A percentile compares a stretch with the other conserved stretches of the same genome.
Evolutionary conservation across 306 rosid genomes (phyloP).

Genomic region (Rosa chinensis): DNA sequence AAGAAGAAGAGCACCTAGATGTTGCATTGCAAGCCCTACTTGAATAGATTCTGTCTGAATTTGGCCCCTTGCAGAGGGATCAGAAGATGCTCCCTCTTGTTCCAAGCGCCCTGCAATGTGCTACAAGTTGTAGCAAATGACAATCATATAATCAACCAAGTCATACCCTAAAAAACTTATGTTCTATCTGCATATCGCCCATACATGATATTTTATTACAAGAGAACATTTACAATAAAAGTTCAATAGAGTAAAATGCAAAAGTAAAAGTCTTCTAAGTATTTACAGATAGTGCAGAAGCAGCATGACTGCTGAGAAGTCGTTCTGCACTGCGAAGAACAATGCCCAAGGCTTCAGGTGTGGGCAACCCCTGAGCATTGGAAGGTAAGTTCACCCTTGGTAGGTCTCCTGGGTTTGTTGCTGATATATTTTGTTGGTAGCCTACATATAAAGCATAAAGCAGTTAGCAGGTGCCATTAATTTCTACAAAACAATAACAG

Average conservation of each 20-base stretch:
- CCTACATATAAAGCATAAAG: conserved; percentile 46
- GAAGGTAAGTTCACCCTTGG: conserved; percentile 68
- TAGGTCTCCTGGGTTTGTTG: conserved; percentile 45
- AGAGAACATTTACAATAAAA: conserved; percentile 11
- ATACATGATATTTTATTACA: neutral
- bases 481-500: conserved; percentile 13
- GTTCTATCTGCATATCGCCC: neutral
- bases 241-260: conserved; percentile 9
- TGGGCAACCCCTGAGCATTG: conserved; percentile 71
- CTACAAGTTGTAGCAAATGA: conserved; percentile 60
- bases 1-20: conserved; percentile 84
- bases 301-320: conserved; percentile 69
- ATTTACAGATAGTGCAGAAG: conserved; percentile 82
- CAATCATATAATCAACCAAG: conserved; percentile 36
- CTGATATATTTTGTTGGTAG: conserved; percentile 44
- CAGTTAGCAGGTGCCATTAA: conserved; percentile 12
- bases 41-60: conserved; percentile 77
- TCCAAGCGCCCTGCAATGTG: conserved; percentile 91
- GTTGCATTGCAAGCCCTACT: conserved; percentile 81
- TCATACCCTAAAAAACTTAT: neutral
- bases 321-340: conserved; percentile 71
- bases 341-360: conserved; percentile 75
- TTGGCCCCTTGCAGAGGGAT: conserved; percentile 57
- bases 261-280: conserved; percentile 15
- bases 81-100: conserved; percentile 64